Percentiles rank a stretch among this genome's conserved stretches.
Conservation (phyloP, 177 flowering plant genomes). For the Vitis hybrid region DNA sequence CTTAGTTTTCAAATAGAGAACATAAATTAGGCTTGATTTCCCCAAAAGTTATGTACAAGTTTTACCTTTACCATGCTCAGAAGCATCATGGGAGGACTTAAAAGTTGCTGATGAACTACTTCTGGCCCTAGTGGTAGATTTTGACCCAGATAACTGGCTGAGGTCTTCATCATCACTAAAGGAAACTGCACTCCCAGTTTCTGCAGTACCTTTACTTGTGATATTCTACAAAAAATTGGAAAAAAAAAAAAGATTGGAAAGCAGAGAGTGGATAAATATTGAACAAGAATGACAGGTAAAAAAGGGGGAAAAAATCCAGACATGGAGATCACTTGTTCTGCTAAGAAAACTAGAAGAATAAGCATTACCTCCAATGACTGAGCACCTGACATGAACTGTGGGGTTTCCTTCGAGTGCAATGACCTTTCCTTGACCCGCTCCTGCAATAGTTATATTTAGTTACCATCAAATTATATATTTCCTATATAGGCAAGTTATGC, state of each 20-base stretch:
- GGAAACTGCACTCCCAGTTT: slow-evolving; percentile 40
- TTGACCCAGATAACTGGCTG: too few species aligned
- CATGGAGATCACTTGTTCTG: too few species aligned
- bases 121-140: too few species aligned
- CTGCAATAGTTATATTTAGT: slow-evolving; percentile 34
- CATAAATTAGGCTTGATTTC: too few species aligned
- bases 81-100: too few species aligned
- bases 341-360: neutral
- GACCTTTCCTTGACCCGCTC: slow-evolving; percentile 83
- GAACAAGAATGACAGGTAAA: neutral
- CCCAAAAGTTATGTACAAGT: too few species aligned
- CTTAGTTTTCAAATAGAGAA: too few species aligned
- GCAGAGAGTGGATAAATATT: too few species aligned
- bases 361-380: slow-evolving; percentile 49
- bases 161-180: slow-evolving; percentile 93
- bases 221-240: slow-evolving; percentile 39
- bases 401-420: slow-evolving; percentile 42
- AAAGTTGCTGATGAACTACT: too few species aligned
- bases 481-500: too few species aligned
- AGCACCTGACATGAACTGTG: slow-evolving; percentile 36
- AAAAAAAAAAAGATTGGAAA: slow-evolving; percentile 3
- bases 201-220: slow-evolving; percentile 46
- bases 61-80: too few species aligned
- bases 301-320: neutral
- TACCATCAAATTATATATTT: neutral